Percentiles rank a stretch among this genome's conserved stretches.
These are phyloP conservation scores for Neopestalotiopsis sp. DNA, from an alignment of 2,329 filamentous ascomycete genomes.

Conservation along the genomic window DNA sequence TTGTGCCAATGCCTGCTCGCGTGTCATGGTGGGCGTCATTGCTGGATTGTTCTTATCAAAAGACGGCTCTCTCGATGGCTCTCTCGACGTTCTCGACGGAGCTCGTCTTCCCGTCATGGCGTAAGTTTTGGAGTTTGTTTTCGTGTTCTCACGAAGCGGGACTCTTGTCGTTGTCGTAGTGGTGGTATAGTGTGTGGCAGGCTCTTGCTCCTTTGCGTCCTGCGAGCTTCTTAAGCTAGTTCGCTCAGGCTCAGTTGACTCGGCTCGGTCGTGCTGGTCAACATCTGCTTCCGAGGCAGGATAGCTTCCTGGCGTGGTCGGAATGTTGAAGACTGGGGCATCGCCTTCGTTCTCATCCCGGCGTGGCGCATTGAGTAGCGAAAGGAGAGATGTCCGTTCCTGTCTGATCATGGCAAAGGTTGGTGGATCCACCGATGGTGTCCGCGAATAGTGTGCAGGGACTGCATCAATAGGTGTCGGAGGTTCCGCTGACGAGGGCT, in stretches of 20 bases:
- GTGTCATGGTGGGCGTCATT: constrained; percentile 69
- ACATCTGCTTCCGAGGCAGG: not conserved
- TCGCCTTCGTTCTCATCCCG: constrained; percentile 40
- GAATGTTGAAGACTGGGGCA: constrained; percentile 44
- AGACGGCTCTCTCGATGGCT: constrained; percentile 35
- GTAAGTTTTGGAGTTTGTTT: constrained; percentile 47
- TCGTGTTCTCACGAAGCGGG: constrained; percentile 53
- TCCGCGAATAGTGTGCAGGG: constrained; percentile 54
- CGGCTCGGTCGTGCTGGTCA: constrained; percentile 5
- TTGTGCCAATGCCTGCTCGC: constrained; percentile 77
- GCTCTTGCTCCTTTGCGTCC: constrained; percentile 45
- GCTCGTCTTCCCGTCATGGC: constrained; percentile 53
- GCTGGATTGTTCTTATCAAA: constrained; percentile 64
- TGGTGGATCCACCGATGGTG: constrained; percentile 67
- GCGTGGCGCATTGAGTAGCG: constrained; percentile 64
- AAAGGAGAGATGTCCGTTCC: constrained; percentile 63
- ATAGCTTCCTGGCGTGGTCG: constrained; percentile 45
- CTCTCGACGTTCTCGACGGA: constrained; percentile 30
- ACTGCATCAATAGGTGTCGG: constrained; percentile 37
- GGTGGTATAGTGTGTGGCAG: constrained; percentile 51
- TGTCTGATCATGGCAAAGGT: constrained; percentile 60
- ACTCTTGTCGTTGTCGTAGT: constrained; percentile 57
- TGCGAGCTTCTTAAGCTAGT: constrained; percentile 23
- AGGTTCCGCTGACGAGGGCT: constrained; percentile 35
- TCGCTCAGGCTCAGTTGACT: not conserved